Conservation (phyloP, 176 grass and related monocot genomes). For the Eleusine indica region DNA sequence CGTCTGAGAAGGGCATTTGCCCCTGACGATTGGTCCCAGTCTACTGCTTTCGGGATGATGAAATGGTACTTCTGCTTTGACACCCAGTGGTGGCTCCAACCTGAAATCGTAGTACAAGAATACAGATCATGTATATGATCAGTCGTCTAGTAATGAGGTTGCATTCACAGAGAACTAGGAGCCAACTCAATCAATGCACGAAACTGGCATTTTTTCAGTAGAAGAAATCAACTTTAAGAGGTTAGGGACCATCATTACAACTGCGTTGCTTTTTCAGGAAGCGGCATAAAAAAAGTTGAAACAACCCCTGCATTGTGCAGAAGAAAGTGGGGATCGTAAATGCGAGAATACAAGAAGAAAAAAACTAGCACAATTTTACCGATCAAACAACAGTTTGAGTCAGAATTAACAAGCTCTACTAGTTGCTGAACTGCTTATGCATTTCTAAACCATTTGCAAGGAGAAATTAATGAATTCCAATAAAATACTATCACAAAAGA, state of each 20-base stretch:
- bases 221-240: conserved; percentile 33
- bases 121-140: conserved; percentile 6
- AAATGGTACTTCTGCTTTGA: conserved; percentile 90
- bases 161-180: conserved; percentile 6
- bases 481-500: background rate
- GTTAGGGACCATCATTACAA: conserved; percentile 35
- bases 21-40: conserved; percentile 58
- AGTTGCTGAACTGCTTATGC: background rate
- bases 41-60: conserved; percentile 60
- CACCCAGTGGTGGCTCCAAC: conserved; percentile 88
- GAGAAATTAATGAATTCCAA: conserved; percentile 8
- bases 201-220: conserved; percentile 35
- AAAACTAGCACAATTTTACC: background rate
- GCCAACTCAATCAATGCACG: conserved; percentile 39
- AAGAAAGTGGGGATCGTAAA: background rate
- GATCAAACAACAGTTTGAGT: background rate
- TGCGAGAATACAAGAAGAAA: conserved; percentile 9
- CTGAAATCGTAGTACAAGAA: conserved; percentile 39
- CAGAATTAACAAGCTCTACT: background rate
- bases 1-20: conserved; percentile 48
- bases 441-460: background rate
- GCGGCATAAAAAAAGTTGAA: conserved; percentile 33
- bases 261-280: conserved; percentile 31
- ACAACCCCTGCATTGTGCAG: background rate
- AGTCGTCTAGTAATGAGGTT: background rate